These are phyloP conservation scores for Claviceps cyperi DNA, from an alignment of 2,329 filamentous ascomycete species.

Conservation along the genomic window DNA sequence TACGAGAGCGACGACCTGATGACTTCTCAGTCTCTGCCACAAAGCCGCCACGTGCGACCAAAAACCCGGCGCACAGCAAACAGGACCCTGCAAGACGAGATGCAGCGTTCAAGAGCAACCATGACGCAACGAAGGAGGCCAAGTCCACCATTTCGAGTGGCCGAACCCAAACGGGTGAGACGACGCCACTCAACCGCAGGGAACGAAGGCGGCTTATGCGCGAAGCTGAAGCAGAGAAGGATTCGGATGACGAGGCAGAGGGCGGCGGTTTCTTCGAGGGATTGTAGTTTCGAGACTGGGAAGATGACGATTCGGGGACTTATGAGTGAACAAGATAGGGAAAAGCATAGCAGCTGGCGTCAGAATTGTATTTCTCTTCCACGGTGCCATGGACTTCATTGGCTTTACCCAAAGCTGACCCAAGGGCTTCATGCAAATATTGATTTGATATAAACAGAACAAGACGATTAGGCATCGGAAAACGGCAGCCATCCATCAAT, in stretches of 20 bases:
- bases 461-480: neutral
- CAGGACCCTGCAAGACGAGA: neutral
- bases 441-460: neutral
- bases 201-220: constrained; percentile 22
- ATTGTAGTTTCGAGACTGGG: neutral
- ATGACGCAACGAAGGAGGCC: constrained; percentile 10
- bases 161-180: constrained; percentile 10
- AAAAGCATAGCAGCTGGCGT: neutral
- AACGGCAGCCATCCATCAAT: neutral
- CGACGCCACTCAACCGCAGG: constrained; percentile 20
- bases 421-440: neutral
- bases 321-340: neutral
- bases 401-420: neutral
- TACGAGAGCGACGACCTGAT: constrained; percentile 37
- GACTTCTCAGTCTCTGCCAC: constrained; percentile 6
- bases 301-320: neutral
- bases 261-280: constrained; percentile 38
- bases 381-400: neutral
- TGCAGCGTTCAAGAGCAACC: constrained; percentile 7
- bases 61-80: neutral
- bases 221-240: constrained; percentile 18
- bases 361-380: neutral
- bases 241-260: constrained; percentile 30
- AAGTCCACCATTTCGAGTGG: neutral
- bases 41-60: constrained; percentile 7